Evolutionary conservation across 371 early-diverging fungal genomes (phyloP).

Genomic region (Nosema muscidifuracis): DNA sequence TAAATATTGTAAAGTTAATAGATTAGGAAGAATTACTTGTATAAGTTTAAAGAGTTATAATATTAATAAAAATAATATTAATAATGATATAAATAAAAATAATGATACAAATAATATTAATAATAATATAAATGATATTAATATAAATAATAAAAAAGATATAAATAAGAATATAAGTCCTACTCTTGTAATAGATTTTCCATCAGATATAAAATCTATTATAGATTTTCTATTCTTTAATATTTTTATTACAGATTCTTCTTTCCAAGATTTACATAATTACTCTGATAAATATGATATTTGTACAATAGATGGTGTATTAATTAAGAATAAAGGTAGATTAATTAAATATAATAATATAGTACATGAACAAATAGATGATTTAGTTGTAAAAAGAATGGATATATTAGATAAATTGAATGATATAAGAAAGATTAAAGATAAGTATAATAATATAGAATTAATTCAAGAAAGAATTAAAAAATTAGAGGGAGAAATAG

Average conservation of each 20-base stretch:
- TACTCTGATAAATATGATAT: not conserved
- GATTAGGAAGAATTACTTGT: constrained; percentile 80
- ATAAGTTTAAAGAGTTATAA: constrained; percentile 76
- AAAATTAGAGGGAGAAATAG: not conserved
- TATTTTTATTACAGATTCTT: constrained; percentile 35
- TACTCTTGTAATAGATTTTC: constrained; percentile 75
- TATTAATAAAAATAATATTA: not conserved
- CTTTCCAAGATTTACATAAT: too few species aligned
- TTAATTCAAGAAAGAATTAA: not conserved
- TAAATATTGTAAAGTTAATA: constrained; percentile 79
- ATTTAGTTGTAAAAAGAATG: not conserved
- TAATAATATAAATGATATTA: too few species aligned
- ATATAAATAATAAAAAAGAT: not conserved
- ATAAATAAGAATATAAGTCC: constrained; percentile 69
- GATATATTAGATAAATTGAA: not conserved
- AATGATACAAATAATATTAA: constrained; percentile 60
- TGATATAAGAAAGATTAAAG: not conserved
- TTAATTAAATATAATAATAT: not conserved
- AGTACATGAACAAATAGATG: not conserved
- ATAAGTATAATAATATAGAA: not conserved
- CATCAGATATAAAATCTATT: constrained; percentile 69
- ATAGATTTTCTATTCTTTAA: constrained; percentile 72
- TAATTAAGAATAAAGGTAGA: constrained; percentile 2
- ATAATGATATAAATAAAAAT: not conserved
- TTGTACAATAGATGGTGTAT: not conserved